phyloP scores from a whole-genome alignment of 257 asterid species.

The Craterostigma plantagineum region DNA sequence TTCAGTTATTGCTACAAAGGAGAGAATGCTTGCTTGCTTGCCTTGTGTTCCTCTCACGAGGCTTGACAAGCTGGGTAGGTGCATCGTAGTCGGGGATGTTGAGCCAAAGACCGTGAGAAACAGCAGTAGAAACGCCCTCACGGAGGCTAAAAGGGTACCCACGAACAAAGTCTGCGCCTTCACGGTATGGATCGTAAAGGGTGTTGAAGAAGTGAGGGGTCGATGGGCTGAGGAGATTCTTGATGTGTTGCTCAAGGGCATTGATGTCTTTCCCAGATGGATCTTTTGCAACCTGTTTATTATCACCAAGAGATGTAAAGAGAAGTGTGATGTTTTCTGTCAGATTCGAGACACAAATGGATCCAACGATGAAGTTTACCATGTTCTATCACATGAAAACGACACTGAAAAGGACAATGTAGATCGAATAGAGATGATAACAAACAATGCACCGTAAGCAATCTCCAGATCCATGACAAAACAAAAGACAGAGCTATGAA shows the following conservation, averaged over 20 bases:
- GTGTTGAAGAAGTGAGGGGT: slow-evolving; percentile 7
- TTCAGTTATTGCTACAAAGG: neutral
- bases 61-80: slow-evolving; percentile 7
- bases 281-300: slow-evolving; percentile 5
- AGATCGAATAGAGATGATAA: no score
- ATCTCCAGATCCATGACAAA: no score
- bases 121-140: slow-evolving; percentile 3
- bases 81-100: slow-evolving; percentile 7
- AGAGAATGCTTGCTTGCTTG: neutral
- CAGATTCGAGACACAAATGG: neutral
- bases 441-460: no score
- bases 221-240: slow-evolving; percentile 7
- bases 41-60: slow-evolving; percentile 5
- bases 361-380: no score
- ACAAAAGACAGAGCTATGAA: no score
- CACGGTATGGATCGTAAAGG: slow-evolving; percentile 1
- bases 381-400: no score
- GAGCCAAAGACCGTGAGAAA: slow-evolving; percentile 6
- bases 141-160: slow-evolving; percentile 10
- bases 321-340: neutral
- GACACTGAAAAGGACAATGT: no score
- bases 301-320: neutral
- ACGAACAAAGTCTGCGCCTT: slow-evolving; percentile 5
- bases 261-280: slow-evolving; percentile 4
- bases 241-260: slow-evolving; percentile 4